phyloP scores from a whole-genome alignment of 2,329 filamentous ascomycete species.

The Madurella fahalii region DNA sequence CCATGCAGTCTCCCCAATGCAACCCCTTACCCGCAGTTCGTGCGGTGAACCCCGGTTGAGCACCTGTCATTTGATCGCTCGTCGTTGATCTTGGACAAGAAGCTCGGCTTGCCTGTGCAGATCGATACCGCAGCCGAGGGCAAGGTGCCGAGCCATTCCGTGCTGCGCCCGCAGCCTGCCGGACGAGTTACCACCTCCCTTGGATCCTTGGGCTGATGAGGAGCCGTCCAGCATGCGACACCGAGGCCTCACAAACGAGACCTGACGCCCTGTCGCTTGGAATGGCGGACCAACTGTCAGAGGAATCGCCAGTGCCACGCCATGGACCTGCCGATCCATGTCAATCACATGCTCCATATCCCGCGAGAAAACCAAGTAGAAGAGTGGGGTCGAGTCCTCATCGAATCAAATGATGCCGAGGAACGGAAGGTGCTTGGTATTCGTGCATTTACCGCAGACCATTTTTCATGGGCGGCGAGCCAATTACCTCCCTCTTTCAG shows the following conservation, averaged over 20 bases:
- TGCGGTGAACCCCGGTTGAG: not conserved
- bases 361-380: not conserved
- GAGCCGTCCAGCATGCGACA: not conserved
- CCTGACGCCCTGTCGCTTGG: not conserved
- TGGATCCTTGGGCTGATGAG: not conserved
- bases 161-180: not conserved
- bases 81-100: no score
- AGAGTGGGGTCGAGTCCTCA: not conserved
- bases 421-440: not conserved
- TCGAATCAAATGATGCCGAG: constrained; percentile 11
- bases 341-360: constrained; percentile 17
- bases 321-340: constrained; percentile 9
- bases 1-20: not conserved
- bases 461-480: not conserved
- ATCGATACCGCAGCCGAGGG: constrained; percentile 2
- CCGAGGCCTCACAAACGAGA: not conserved
- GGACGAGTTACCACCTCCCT: not conserved
- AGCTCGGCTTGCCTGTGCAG: constrained; percentile 1
- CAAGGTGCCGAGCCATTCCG: no score
- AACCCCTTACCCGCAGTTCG: not conserved
- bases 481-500: not conserved
- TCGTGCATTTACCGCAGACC: not conserved
- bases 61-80: not conserved
- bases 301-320: constrained; percentile 2
- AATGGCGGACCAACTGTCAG: not conserved